Evolutionary conservation across 2,329 filamentous ascomycete genomes (phyloP), one percentile per base, ranked within the genome.

Genomic region (Lasiodiplodia gonubiensis): DNA sequence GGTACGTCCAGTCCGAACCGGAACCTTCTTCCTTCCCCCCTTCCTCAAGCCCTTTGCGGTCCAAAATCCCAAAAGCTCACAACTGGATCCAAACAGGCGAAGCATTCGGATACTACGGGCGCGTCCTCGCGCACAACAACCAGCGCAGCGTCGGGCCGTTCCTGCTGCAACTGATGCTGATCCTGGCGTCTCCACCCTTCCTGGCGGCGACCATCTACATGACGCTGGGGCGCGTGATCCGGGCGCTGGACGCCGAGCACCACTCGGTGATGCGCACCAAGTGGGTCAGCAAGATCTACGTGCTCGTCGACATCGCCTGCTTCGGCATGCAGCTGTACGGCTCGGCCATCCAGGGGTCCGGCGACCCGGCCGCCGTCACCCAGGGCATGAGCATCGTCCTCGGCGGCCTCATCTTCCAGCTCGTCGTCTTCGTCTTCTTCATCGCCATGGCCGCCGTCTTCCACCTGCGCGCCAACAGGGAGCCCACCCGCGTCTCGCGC

Each of bases 371-470:
- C 14, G 67, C 54, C 10, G 70, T 68, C 11, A 33, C 57, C 18
- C 25, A 68, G 70, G 80, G 81, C 64, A 74, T 81, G 35, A 76
- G 77, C 64, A 77, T 86, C 63, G 79, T 86, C 42, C 73, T 86
- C 18, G 79, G 72, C 4, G 85, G 84, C 1, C 77, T 86, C 4
- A 75, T 81, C 16, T 73, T 86, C 48, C 84, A 87, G 69, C 76
- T 86, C 67, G 61, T 79, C 66, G 83, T 84, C 70, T 86, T 86
- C 72, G 74, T 79, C 14, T 78, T 84, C 66, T 86, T 86, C 76
- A 78, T 82, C 68, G 70, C 76, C 65, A 53, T 76, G 63, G 68
- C 71, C 14, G 72, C 71, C 3, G 39, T 75, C 51, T 78, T 76
- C 69, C 71, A 78, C 53, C 33, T 69, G 0, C 68, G 74, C 12